Evolutionary conservation across 1,284 basidiomycete genomes (phyloP), one percentile per base, ranked within the genome.

Genomic region (Cutaneotrichosporon sp.): DNA sequence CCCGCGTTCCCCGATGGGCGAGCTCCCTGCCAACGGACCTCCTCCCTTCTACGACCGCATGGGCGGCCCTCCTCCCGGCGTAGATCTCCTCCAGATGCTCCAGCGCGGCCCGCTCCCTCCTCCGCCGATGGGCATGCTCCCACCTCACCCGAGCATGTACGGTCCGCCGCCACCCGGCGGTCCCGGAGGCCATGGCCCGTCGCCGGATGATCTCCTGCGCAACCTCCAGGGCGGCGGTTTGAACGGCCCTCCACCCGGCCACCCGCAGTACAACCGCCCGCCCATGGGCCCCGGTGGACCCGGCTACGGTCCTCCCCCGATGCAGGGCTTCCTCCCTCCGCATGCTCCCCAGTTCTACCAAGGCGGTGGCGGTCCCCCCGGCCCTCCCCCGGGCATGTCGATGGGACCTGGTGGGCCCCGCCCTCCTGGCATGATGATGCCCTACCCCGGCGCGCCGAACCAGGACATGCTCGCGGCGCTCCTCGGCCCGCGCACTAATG

Each of bases 381-480:
- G 52, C 40, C 34, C n/a, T 18, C 32, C 16, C 34, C 50, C 60
- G 26, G 55, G 51, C 31, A 56, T 40, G 50, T 56, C 57, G 13
- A 42, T 46, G 31, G 57, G 57, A 49, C 57, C 57, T 9, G 49
- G 49, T 16, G 38, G 38, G 2, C 58, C 58, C 3, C 55, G 50
- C 46, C 64, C 63, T 5, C 67, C 64, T 4, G 58, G 59, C 40
- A 64, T 64, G 60, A 64, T 64, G 60, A 57, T 34, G 55, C 32
- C 38, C 22, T 47, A 42, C 52, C 52, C 56, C 56, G 47, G 53
- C 26, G 38, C 31, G 61, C 64, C 66, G 58, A 73, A 74, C 62
- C 76, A 78, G 60, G 76, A 78, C 57, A 76, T 77, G 69, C 69
- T 78, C 13, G 73, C 75, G 9, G 71, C 75, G 7, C 65, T 78